phyloP scores from a whole-genome alignment of 805 yeast species.

The Phaffomyces thermotolerans region DNA sequence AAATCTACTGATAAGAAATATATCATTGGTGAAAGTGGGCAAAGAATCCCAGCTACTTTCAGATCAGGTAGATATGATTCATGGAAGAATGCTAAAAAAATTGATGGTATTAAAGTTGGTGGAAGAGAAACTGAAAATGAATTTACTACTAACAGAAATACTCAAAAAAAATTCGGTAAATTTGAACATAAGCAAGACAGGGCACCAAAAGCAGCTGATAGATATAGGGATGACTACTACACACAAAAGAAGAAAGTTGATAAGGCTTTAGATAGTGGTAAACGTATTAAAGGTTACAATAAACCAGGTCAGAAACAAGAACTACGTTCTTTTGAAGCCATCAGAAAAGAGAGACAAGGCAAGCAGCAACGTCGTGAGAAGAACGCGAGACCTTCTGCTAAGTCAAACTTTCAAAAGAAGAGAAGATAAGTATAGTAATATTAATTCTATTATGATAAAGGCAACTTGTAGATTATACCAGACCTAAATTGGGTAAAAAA shows the following conservation, averaged over 20 bases:
- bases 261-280: slow-evolving; percentile 72
- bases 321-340: slow-evolving; percentile 61
- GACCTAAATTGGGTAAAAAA: background rate
- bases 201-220: slow-evolving; percentile 92
- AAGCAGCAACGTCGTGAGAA: slow-evolving; percentile 73
- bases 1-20: slow-evolving; percentile 76
- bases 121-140: slow-evolving; percentile 37
- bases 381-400: slow-evolving; percentile 65
- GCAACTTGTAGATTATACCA: no score
- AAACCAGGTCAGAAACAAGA: slow-evolving; percentile 38
- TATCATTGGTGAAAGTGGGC: slow-evolving; percentile 93
- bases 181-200: slow-evolving; percentile 67
- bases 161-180: slow-evolving; percentile 24
- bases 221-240: slow-evolving; percentile 77
- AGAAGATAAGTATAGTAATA: slow-evolving; percentile 17
- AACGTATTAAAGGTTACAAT: slow-evolving; percentile 54
- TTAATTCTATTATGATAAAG: background rate
- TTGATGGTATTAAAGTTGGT: slow-evolving; percentile 48
- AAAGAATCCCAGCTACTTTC: slow-evolving; percentile 83
- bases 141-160: slow-evolving; percentile 20
- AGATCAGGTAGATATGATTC: slow-evolving; percentile 86
- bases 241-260: slow-evolving; percentile 76
- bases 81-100: slow-evolving; percentile 73
- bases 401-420: slow-evolving; percentile 23
- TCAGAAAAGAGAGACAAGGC: slow-evolving; percentile 64